phyloP scores from a whole-genome alignment of 2,329 filamentous ascomycete genomes.

The Botrytis medusae region DNA sequence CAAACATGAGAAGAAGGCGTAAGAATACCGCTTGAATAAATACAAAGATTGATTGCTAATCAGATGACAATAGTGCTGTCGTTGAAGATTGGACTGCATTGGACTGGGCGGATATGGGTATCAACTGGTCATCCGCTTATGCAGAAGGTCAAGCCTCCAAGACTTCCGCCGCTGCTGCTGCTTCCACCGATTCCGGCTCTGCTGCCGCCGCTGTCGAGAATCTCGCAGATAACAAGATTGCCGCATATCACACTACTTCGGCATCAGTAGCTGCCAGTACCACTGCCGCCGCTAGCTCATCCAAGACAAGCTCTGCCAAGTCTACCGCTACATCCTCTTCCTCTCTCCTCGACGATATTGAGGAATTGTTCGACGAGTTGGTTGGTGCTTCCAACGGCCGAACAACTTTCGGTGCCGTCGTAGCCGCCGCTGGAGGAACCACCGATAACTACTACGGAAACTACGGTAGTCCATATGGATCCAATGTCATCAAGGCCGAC shows the following conservation, averaged over 20 bases:
- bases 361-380: conserved; percentile 25
- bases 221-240: not conserved
- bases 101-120: conserved; percentile 34
- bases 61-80: not conserved
- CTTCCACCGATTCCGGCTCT: conserved; percentile 10
- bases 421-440: conserved; percentile 4
- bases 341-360: conserved; percentile 12
- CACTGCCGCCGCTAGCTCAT: conserved; percentile 15
- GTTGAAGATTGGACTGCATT: conserved; percentile 31
- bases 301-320: conserved; percentile 4
- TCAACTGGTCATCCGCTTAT: conserved; percentile 36
- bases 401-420: conserved; percentile 28
- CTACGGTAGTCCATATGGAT: conserved; percentile 34
- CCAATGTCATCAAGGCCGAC: conserved; percentile 37
- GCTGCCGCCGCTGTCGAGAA: not conserved
- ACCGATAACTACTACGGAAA: conserved; percentile 33
- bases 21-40: conserved; percentile 21
- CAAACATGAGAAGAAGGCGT: conserved; percentile 39
- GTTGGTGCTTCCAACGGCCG: conserved; percentile 33
- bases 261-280: conserved; percentile 14
- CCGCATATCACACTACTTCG: conserved; percentile 7
- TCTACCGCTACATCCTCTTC: not conserved
- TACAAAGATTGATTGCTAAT: conserved; percentile 21
- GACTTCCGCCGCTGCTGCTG: conserved; percentile 9
- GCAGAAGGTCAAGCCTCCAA: conserved; percentile 27